phyloP scores from a whole-genome alignment of 768 basidiomycete species.

The Polyporus arcularius region DNA sequence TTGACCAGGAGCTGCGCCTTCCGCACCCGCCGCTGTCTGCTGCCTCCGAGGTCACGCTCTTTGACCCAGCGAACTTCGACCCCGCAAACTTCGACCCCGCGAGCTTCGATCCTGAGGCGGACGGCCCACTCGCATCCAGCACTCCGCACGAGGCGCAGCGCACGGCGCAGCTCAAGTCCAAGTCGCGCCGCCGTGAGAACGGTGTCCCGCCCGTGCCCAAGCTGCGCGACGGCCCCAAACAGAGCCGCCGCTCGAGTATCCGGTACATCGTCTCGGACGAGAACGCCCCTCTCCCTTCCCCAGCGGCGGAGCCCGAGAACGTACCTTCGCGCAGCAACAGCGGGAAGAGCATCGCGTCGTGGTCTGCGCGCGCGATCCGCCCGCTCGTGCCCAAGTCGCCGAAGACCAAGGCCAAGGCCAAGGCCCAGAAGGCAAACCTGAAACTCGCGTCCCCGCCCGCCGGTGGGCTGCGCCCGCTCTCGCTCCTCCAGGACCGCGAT shows the following conservation, averaged over 20 bases:
- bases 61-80: conserved; percentile 42
- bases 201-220: conserved; percentile 26
- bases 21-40: conserved; percentile 47
- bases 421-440: conserved; percentile 42
- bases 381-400: conserved; percentile 60
- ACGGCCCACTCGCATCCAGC: conserved; percentile 59
- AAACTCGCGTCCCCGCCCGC: conserved; percentile 28
- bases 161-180: conserved; percentile 23
- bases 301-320: conserved; percentile 5
- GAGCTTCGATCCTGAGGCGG: neutral
- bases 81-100: neutral
- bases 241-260: conserved; percentile 56
- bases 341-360: conserved; percentile 14
- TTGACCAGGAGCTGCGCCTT: conserved; percentile 31
- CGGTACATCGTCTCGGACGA: conserved; percentile 65
- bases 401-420: conserved; percentile 50
- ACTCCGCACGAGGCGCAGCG: conserved; percentile 56
- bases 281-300: conserved; percentile 22
- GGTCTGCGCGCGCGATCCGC: conserved; percentile 41
- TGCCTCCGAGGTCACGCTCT: conserved; percentile 61
- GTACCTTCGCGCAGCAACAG: neutral
- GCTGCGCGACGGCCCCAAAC: conserved; percentile 20
- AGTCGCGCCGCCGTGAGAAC: conserved; percentile 8
- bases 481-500: conserved; percentile 63
- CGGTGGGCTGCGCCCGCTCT: conserved; percentile 58